phyloP scores from a whole-genome alignment of 495 filamentous ascomycete genomes.

The Penicillium daleae region DNA sequence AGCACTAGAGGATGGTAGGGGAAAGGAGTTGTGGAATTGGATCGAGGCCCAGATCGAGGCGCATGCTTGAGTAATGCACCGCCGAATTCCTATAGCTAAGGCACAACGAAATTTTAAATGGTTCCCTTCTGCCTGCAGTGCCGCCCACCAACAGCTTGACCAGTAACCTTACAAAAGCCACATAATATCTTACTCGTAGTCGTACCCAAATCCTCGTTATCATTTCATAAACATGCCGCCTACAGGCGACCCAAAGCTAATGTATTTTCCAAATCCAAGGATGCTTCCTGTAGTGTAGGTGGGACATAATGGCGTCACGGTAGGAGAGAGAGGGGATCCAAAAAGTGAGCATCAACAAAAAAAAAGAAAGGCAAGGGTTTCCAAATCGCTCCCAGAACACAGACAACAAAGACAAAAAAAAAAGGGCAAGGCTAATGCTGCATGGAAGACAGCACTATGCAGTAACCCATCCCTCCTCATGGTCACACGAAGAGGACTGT shows the following conservation, averaged over 20 bases:
- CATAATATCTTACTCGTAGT: neutral
- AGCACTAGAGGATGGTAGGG: too few relatives aligned
- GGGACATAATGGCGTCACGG: constrained; percentile 34
- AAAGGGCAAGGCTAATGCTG: constrained; percentile 5
- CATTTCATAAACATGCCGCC: constrained; percentile 24
- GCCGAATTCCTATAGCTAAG: too few relatives aligned
- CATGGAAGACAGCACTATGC: neutral
- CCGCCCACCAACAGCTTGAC: neutral
- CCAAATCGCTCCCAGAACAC: neutral
- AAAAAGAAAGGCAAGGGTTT: neutral
- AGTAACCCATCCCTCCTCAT: neutral
- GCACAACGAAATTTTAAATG: too few relatives aligned
- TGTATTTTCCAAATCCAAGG: constrained; percentile 26
- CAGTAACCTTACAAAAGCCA: neutral
- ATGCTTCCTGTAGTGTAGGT: constrained; percentile 28
- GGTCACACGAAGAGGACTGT: neutral
- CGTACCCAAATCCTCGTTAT: neutral
- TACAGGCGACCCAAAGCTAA: constrained; percentile 22
- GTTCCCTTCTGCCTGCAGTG: too few relatives aligned
- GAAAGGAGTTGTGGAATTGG: too few relatives aligned
- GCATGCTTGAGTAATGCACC: too few relatives aligned
- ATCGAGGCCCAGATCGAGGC: too few relatives aligned
- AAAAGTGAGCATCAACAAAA: neutral
- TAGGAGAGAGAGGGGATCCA: constrained; percentile 6
- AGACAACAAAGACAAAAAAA: neutral